Percentiles rank a stretch among this genome's conserved stretches.
phyloP scores from a whole-genome alignment of 345 rosid genomes.

The Populus tremula region DNA sequence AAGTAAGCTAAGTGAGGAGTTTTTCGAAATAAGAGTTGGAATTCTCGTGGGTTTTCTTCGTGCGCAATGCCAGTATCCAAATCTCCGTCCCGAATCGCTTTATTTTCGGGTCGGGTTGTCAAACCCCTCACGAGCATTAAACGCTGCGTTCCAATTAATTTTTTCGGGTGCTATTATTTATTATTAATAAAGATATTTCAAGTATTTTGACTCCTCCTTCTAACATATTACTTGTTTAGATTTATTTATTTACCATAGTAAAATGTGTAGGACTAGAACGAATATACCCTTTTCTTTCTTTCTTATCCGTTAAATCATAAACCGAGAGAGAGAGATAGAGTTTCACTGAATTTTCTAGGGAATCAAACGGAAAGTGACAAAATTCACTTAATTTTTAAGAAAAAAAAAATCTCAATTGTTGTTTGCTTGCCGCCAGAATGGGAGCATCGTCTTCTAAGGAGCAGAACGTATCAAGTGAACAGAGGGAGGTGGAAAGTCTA shows the following conservation, averaged over 20 bases:
- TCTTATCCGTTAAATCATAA: too few species aligned
- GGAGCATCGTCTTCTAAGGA: slow-evolving; percentile 76
- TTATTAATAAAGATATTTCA: background rate
- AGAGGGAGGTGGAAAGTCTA: slow-evolving; percentile 58
- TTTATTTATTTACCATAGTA: too few species aligned
- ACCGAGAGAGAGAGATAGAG: background rate
- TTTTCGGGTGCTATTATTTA: too few species aligned
- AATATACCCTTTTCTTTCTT: too few species aligned
- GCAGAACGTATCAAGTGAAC: slow-evolving; percentile 40
- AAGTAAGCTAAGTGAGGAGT: background rate
- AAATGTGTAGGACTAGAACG: too few species aligned
- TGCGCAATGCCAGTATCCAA: background rate
- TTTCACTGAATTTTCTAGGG: background rate
- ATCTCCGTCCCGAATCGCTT: background rate
- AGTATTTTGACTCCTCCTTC: too few species aligned
- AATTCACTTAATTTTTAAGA: background rate
- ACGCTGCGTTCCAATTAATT: background rate
- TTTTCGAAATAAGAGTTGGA: background rate
- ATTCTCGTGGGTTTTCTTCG: background rate
- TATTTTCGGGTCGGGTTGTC: background rate
- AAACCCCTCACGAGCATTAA: background rate
- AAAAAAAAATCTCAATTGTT: background rate
- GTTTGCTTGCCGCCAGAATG: slow-evolving; percentile 30
- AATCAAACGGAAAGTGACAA: background rate
- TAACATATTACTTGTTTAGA: too few species aligned